Evolutionary conservation across 768 basidiomycete species (phyloP), one percentile per base, ranked within the genome.

Genomic region (Macrocybe gigantea): DNA sequence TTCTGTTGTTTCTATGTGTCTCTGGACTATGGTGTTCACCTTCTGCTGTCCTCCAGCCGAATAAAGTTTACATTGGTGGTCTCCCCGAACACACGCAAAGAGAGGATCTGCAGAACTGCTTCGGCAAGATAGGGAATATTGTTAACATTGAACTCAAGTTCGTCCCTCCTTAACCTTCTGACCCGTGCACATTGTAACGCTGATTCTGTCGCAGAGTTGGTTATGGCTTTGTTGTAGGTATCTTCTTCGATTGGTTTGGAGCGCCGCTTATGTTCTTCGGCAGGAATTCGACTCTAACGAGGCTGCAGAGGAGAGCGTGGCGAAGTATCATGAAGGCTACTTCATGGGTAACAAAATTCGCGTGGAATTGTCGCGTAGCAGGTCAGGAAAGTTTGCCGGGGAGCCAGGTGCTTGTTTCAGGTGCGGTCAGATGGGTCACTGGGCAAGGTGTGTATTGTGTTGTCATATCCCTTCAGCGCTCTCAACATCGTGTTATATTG

Each of bases 291-390:
- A 90, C 32, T 83, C 49, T 43, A 77, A 79, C 40, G 83, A 85
- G 56, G 85, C 90, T 36, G 90, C 90, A 1, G 88, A 92, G 61
- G 85, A 88, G 63, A 89, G 88, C 50, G 88, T 93, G 5, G 79
- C 82, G 5, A 91, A 91, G 61, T 93, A 93, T 57, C 79, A 93
- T 53, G 89, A 92, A 70, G 89, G 90, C 1, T 84, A 74, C 52
- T 93, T 93, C 63, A 89, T 93, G 88, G 90, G 91, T 38, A 91
- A 90, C 64, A 91, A 88, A 71, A 91, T 93, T 48, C 82, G 87
- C 8, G 91, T 93, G 7, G 91, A 93, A 60, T 68, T 85, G 10
- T 92, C 91, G 32, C 88, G 85, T 62, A 88, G 88, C 31, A 75
- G 88, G 48, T 82, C 84, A 10, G 83, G 85, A 7, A 91, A 88